These are phyloP conservation scores for Hyaloperonospora arabidopsidis DNA, from an alignment of 352 stramenopile species.

Conservation along the genomic window DNA sequence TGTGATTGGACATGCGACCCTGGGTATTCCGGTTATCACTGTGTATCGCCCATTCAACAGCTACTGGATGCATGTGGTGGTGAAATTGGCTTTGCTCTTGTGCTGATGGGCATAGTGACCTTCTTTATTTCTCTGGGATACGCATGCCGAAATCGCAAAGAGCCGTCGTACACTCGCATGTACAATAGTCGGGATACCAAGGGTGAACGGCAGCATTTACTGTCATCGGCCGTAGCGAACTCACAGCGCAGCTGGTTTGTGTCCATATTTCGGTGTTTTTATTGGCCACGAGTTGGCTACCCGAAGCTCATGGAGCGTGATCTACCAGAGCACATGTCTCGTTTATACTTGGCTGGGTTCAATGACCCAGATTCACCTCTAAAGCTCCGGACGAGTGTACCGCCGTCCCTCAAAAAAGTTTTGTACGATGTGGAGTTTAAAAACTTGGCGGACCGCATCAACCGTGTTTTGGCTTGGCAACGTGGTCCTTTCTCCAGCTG, in stretches of 20 bases:
- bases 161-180: conserved; percentile 48
- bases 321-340: conserved; percentile 71
- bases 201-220: conserved; percentile 55
- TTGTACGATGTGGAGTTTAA: conserved; percentile 65
- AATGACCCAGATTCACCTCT: conserved; percentile 60
- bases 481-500: conserved; percentile 40
- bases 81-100: conserved; percentile 60
- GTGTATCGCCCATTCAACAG: conserved; percentile 68
- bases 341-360: conserved; percentile 60
- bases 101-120: conserved; percentile 55
- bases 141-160: conserved; percentile 59
- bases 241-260: conserved; percentile 49
- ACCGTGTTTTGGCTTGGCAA: conserved; percentile 49
- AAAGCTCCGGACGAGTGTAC: conserved; percentile 51
- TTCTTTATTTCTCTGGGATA: conserved; percentile 74
- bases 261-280: conserved; percentile 55
- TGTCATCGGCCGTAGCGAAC: conserved; percentile 48
- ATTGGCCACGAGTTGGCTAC: conserved; percentile 69
- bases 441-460: conserved; percentile 56
- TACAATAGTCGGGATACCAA: conserved; percentile 42
- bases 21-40: conserved; percentile 64
- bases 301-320: conserved; percentile 75
- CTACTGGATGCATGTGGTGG: conserved; percentile 67
- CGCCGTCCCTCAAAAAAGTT: conserved; percentile 46
- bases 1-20: conserved; percentile 73